These are phyloP conservation scores for Rubia tinctorum DNA, from an alignment of 305 asterid species.

Conservation along the genomic window DNA sequence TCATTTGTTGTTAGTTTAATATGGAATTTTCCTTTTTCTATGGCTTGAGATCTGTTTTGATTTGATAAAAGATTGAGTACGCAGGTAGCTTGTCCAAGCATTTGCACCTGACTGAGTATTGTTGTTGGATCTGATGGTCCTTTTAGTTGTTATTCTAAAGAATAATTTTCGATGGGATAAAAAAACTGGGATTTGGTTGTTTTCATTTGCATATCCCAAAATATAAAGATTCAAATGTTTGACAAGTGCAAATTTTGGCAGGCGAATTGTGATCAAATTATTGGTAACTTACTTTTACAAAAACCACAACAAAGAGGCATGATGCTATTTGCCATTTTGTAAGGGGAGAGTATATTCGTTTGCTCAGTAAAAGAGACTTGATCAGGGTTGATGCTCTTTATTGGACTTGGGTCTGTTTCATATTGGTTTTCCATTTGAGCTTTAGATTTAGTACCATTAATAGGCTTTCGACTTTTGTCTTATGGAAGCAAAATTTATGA, in stretches of 20 bases:
- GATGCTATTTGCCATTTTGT: slow-evolving; percentile 10
- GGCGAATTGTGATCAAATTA: slow-evolving; percentile 94
- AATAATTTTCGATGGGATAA: too few species aligned
- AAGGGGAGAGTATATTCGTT: not conserved
- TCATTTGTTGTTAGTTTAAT: not conserved
- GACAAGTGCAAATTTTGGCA: slow-evolving; percentile 34
- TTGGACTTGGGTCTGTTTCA: not conserved
- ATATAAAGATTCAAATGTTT: slow-evolving; percentile 1
- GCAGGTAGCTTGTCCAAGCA: not conserved
- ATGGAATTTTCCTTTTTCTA: not conserved
- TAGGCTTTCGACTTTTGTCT: too few species aligned
- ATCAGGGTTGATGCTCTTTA: not conserved
- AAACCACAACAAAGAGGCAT: slow-evolving; percentile 96
- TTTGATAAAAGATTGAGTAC: not conserved
- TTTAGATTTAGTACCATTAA: not conserved
- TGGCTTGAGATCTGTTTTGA: not conserved
- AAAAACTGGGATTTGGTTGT: not conserved
- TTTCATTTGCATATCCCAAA: not conserved
- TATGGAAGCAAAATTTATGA: not conserved
- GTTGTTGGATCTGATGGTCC: not conserved
- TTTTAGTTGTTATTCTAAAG: not conserved
- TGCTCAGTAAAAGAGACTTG: not conserved
- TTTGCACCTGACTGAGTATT: not conserved
- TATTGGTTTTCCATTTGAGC: not conserved
- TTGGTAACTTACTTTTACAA: slow-evolving; percentile 92